Evolutionary conservation across 345 rosid species (phyloP).

Genomic region (Linum usitatissimum): DNA sequence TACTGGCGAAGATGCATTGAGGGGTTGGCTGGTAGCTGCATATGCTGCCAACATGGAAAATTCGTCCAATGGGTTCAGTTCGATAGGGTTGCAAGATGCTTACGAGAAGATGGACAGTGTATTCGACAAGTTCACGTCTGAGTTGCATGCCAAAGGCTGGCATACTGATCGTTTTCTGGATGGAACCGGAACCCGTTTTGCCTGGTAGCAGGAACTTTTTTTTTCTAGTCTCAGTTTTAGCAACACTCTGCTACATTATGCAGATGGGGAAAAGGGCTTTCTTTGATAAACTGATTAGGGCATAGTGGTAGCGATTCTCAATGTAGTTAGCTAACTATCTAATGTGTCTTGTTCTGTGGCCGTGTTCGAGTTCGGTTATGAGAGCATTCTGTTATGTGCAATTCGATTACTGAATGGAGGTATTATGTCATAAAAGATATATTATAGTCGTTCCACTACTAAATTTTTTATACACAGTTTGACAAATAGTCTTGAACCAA

Average conservation of each 20-base stretch:
- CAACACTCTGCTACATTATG: neutral
- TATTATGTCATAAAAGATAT: no score
- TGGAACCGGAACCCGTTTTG: constrained; percentile 73
- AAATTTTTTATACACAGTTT: no score
- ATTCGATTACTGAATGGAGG: no score
- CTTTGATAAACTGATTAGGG: no score
- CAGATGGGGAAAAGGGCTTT: neutral
- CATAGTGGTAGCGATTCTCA: no score
- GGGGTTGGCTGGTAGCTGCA: constrained; percentile 95
- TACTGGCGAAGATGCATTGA: constrained; percentile 76
- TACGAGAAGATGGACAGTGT: constrained; percentile 48
- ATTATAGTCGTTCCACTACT: no score
- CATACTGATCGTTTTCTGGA: constrained; percentile 81
- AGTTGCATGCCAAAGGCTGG: constrained; percentile 81
- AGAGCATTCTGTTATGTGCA: no score
- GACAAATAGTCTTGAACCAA: no score
- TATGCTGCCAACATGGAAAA: constrained; percentile 38
- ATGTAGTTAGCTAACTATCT: no score
- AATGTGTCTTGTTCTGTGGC: no score
- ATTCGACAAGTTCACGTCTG: constrained; percentile 43
- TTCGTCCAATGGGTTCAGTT: constrained; percentile 22
- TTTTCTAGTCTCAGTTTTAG: neutral
- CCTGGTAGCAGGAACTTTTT: constrained; percentile 30
- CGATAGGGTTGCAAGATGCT: constrained; percentile 39
- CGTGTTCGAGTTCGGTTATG: no score